These are phyloP conservation scores for maize (Zea mays) DNA, from an alignment of 176 grass and related monocot species.

Conservation along the genomic window Zm-B73-REFERENCE-NAM-5.0 NC_050096.1:200090001-200090500, in stretches of 20 bases:
- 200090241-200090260: conserved; percentile 83
- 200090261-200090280: conserved; percentile 90
- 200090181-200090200: conserved; percentile 17
- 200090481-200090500: conserved; percentile 31
- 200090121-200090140: conserved; percentile 93
- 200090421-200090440: conserved; percentile 89
- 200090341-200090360: conserved; percentile 84
- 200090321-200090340: conserved; percentile 65
- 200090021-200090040: conserved; percentile 98
- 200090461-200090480: conserved; percentile 11
- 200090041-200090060: conserved; percentile 98
- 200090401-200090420: conserved; percentile 84
- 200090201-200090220: neutral
- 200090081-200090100: conserved; percentile 95
- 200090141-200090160: conserved; percentile 34
- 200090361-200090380: conserved; percentile 98
- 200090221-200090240: conserved; percentile 85
- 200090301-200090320: conserved; percentile 63
- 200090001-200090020: conserved; percentile 78
- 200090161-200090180: conserved; percentile 13
- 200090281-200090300: conserved; percentile 75
- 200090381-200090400: conserved; percentile 85
- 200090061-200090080: conserved; percentile 99
- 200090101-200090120: conserved; percentile 96
- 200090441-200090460: conserved; percentile 48